Base-by-base conservation (phyloP, 495 filamentous ascomycete genomes). In the Hypoxylon crocopeplum region DNA sequence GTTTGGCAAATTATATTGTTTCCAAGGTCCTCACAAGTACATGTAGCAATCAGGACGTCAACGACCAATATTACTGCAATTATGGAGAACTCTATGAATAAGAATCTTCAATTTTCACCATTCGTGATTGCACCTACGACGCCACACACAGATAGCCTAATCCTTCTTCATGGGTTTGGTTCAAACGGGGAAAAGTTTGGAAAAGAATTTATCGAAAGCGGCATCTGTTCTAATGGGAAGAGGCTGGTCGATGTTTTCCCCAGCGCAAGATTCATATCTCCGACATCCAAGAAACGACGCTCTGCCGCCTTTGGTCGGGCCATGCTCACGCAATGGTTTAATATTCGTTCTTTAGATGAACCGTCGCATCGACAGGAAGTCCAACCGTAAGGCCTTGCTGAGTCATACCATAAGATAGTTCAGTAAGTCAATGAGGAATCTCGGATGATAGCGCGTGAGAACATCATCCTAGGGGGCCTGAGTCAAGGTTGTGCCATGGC, bases 401-500 rank as follows among this genome's bases (percentile, higher is more conserved):
- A 58, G 48, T 58, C 46, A n/a, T n/a, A n/a, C n/a, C n/a, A n/a
- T n/a, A n/a, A n/a, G n/a, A n/a, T n/a, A n/a, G n/a, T n/a, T n/a
- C n/a, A n/a, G n/a, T n/a, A n/a, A n/a, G n/a, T n/a, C n/a, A n/a
- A n/a, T n/a, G n/a, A n/a, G n/a, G n/a, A n/a, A n/a, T n/a, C n/a
- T n/a, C n/a, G n/a, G n/a, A n/a, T n/a, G n/a, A n/a, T n/a, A n/a
- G n/a, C n/a, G n/a, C n/a, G n/a, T n/a, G n/a, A n/a, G 12, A 68
- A 68, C 5, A 56, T 86, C 5, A 74, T 78, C 57, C 61, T 86
- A 0, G 77, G 81, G 8, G 81, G 81, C 0, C 70, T 86, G 11
- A 83, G 80, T 38, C 78, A 83, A 48, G 83, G 83, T 0, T 80
- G 81, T 68, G 84, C 78, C 2, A 80, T 74, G 2, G 72, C 75